Percentiles rank a stretch among this genome's conserved stretches.
Conservation (phyloP, 495 filamentous ascomycete species). For the Penicillium arizonense region DNA sequence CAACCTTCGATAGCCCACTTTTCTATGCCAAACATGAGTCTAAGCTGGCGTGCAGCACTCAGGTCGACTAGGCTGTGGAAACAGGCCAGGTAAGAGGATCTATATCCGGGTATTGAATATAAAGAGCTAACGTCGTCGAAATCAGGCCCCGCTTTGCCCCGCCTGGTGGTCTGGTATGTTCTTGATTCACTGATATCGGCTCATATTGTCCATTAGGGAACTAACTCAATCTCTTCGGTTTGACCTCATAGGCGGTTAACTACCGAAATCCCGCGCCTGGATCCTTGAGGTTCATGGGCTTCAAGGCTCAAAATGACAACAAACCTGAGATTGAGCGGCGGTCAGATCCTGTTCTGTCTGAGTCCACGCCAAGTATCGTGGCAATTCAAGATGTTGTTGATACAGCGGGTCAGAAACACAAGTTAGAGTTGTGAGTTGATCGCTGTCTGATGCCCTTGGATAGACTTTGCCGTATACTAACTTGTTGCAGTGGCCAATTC, state of each 20-base stretch:
- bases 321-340: too few relatives aligned
- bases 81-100: neutral
- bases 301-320: neutral
- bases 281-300: neutral
- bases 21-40: neutral
- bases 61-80: neutral
- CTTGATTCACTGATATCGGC: neutral
- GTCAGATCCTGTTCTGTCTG: too few relatives aligned
- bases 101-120: neutral
- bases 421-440: constrained; percentile 1
- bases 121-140: neutral
- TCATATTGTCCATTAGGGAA: neutral
- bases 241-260: neutral
- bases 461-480: neutral
- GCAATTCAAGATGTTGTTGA: neutral
- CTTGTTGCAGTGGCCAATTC: constrained; percentile 11
- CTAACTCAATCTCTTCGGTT: neutral
- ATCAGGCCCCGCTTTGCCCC: neutral
- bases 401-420: neutral
- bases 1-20: neutral
- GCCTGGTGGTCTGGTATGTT: neutral
- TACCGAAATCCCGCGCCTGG: neutral
- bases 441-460: neutral
- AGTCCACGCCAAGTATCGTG: neutral
- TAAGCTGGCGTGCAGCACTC: neutral